Evolutionary conservation across 1,284 basidiomycete genomes (phyloP).

Genomic region (Pisolithus thermaeus): DNA sequence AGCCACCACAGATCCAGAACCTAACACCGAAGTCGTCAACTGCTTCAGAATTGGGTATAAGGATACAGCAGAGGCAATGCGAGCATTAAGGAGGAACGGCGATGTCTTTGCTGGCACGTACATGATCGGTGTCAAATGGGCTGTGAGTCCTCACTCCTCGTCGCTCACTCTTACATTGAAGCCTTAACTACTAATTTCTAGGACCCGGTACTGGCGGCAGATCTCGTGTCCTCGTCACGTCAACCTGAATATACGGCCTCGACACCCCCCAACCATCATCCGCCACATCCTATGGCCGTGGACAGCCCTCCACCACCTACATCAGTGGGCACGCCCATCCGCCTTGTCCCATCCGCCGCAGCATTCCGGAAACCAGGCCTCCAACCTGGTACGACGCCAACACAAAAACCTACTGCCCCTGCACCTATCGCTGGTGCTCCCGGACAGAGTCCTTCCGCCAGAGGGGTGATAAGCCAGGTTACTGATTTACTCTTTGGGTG

Average conservation of each 20-base stretch:
- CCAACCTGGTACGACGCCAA: constrained; percentile 20
- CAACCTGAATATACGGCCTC: constrained; percentile 24
- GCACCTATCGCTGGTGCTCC: constrained; percentile 12
- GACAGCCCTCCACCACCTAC: constrained; percentile 35
- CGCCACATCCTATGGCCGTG: constrained; percentile 37
- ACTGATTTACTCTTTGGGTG: constrained; percentile 75
- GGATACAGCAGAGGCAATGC: constrained; percentile 62
- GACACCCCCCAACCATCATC: constrained; percentile 19
- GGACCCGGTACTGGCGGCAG: constrained; percentile 56
- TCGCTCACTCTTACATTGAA: neutral
- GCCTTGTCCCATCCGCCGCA: constrained; percentile 60
- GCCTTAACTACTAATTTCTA: constrained; percentile 19
- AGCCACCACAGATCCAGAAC: constrained; percentile 58
- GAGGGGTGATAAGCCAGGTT: constrained; percentile 62
- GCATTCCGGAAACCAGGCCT: constrained; percentile 51
- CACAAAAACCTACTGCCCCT: constrained; percentile 22
- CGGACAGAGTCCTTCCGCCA: constrained; percentile 35
- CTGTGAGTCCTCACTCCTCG: constrained; percentile 49
- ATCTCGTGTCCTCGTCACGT: constrained; percentile 39
- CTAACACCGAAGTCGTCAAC: constrained; percentile 57
- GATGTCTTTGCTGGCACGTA: constrained; percentile 66
- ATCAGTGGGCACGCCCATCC: constrained; percentile 59
- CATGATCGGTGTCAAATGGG: constrained; percentile 82
- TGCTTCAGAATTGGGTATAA: constrained; percentile 69
- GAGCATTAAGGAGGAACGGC: constrained; percentile 74